Percentiles rank a stretch among this genome's conserved stretches.
Evolutionary conservation across 768 basidiomycete genomes (phyloP).

Genomic region (Crassisporium funariophilum): DNA sequence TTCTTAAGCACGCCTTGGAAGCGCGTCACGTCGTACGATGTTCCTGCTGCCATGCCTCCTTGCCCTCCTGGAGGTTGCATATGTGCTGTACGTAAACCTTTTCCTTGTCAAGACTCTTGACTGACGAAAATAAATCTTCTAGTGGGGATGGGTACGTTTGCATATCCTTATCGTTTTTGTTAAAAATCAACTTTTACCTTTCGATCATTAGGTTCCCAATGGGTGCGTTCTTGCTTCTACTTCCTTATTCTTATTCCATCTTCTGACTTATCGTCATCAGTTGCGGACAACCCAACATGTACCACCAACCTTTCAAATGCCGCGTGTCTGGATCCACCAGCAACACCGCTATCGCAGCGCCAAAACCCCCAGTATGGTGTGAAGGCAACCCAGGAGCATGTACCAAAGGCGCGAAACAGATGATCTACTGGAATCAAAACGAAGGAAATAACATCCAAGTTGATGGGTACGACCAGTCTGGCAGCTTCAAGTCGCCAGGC

Average conservation of each 20-base stretch:
- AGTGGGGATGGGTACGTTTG: slow-evolving; percentile 57
- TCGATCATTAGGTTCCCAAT: slow-evolving; percentile 36
- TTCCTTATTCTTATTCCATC: background rate
- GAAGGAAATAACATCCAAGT: slow-evolving; percentile 52
- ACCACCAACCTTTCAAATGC: slow-evolving; percentile 48
- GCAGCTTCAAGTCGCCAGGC: slow-evolving; percentile 44
- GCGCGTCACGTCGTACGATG: slow-evolving; percentile 46
- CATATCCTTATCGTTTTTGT: background rate
- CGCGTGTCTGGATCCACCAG: slow-evolving; percentile 47
- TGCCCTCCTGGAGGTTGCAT: slow-evolving; percentile 54
- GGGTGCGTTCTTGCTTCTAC: slow-evolving; percentile 28
- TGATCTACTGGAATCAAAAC: slow-evolving; percentile 55
- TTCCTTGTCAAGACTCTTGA: background rate
- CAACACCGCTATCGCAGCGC: slow-evolving; percentile 39
- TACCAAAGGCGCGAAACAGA: slow-evolving; percentile 53
- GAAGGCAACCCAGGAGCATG: slow-evolving; percentile 45
- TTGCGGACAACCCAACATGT: slow-evolving; percentile 59
- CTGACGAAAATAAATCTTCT: no score
- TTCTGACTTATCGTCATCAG: slow-evolving; percentile 20
- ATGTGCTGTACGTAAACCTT: slow-evolving; percentile 44
- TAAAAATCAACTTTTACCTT: background rate
- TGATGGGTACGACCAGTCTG: slow-evolving; percentile 39
- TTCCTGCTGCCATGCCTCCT: slow-evolving; percentile 49
- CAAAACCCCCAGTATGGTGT: slow-evolving; percentile 55
- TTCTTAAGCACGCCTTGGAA: slow-evolving; percentile 52